These are phyloP conservation scores for Microstegium vimineum DNA, from an alignment of 176 grass and related monocot species.

Conservation along the genomic window DNA sequence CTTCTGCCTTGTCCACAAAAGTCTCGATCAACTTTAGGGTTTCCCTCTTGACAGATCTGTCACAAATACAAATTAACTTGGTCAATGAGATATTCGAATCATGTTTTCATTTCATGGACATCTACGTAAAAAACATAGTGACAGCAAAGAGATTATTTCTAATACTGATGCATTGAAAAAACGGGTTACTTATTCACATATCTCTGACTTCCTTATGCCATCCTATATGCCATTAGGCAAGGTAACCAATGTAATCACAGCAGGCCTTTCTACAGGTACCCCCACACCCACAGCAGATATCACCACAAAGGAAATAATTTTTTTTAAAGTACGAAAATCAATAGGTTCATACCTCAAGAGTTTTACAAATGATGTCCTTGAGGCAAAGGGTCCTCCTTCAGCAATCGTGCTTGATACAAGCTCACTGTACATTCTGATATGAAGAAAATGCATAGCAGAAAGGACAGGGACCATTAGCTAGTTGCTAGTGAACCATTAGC, in stretches of 20 bases:
- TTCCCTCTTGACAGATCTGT: slow-evolving; percentile 98
- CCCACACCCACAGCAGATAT: not conserved
- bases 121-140: not conserved
- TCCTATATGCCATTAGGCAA: not conserved
- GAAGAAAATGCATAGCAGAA: slow-evolving; percentile 7
- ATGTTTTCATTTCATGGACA: not conserved
- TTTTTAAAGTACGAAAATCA: not conserved
- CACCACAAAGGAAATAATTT: not conserved
- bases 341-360: slow-evolving; percentile 62
- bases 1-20: slow-evolving; percentile 99
- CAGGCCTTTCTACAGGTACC: not conserved
- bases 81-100: not conserved
- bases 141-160: not conserved
- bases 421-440: slow-evolving; percentile 97
- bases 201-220: not conserved
- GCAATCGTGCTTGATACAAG: slow-evolving; percentile 94
- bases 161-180: not conserved
- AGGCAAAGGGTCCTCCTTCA: slow-evolving; percentile 96
- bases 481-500: not conserved
- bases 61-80: slow-evolving; percentile 19
- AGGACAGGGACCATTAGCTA: not conserved
- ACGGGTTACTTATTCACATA: not conserved
- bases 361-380: slow-evolving; percentile 96
- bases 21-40: slow-evolving; percentile 98
- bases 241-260: not conserved